phyloP scores from a whole-genome alignment of 2,329 filamentous ascomycete species.

The Phoma herbarum region DNA sequence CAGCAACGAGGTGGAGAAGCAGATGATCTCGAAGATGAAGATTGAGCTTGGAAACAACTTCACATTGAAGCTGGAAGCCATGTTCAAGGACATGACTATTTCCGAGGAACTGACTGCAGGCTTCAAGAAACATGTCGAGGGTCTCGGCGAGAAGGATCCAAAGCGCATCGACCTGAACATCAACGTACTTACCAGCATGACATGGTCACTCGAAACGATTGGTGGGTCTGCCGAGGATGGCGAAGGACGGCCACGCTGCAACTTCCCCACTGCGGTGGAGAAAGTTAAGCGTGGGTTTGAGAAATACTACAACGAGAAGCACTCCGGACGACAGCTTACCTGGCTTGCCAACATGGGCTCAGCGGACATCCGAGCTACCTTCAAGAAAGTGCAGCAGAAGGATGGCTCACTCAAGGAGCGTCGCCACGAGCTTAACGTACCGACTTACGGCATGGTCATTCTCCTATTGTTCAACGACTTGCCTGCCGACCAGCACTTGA shows the following conservation, averaged over 20 bases:
- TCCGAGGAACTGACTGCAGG: slow-evolving; percentile 82
- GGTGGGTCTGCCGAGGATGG: slow-evolving; percentile 63
- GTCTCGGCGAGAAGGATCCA: slow-evolving; percentile 63
- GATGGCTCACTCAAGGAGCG: slow-evolving; percentile 71
- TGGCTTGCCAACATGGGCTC: slow-evolving; percentile 83
- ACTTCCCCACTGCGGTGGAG: slow-evolving; percentile 78
- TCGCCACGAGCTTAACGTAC: slow-evolving; percentile 88
- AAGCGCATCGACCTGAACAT: slow-evolving; percentile 81
- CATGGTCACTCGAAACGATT: slow-evolving; percentile 94
- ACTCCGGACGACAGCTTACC: slow-evolving; percentile 86
- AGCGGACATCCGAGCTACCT: slow-evolving; percentile 83
- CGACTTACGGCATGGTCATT: slow-evolving; percentile 92
- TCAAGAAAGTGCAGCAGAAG: slow-evolving; percentile 77
- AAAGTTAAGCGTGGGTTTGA: slow-evolving; percentile 84
- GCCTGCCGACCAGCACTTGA: slow-evolving; percentile 59
- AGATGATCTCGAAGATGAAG: slow-evolving; percentile 97
- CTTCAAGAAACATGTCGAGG: slow-evolving; percentile 76
- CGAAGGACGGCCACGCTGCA: slow-evolving; percentile 63
- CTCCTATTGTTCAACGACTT: slow-evolving; percentile 89
- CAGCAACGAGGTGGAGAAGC: slow-evolving; percentile 90
- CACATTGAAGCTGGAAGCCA: slow-evolving; percentile 90
- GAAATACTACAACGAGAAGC: slow-evolving; percentile 85
- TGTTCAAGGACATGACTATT: slow-evolving; percentile 96
- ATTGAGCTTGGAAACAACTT: slow-evolving; percentile 94
- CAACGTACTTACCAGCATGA: slow-evolving; percentile 89